Conservation (phyloP, 805 yeast species). For the Martiniozyma abietophila region DNA sequence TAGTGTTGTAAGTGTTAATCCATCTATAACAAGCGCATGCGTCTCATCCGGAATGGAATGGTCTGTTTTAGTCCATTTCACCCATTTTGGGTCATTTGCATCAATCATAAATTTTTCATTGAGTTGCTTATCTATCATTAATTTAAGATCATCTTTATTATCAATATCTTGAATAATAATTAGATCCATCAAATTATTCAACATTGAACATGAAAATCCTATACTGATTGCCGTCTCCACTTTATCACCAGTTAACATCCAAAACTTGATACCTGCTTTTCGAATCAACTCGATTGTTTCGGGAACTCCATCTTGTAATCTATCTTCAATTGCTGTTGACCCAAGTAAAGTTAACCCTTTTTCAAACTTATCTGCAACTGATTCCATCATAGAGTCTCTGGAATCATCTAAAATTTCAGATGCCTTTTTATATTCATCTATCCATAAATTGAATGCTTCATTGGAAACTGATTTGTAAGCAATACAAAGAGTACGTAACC, state of each 20-base stretch:
- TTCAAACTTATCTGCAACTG: conserved; percentile 52
- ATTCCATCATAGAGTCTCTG: conserved; percentile 49
- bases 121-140: conserved; percentile 8
- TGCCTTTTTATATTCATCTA: conserved; percentile 46
- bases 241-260: conserved; percentile 81
- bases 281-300: conserved; percentile 57
- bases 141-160: conserved; percentile 13
- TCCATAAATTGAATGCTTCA: conserved; percentile 45
- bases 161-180: conserved; percentile 40
- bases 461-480: conserved; percentile 45
- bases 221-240: conserved; percentile 79
- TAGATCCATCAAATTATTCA: conserved; percentile 60
- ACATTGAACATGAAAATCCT: conserved; percentile 68
- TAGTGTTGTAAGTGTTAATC: conserved; percentile 42
- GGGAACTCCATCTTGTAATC: conserved; percentile 72
- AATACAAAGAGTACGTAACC: conserved; percentile 66
- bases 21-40: conserved; percentile 61
- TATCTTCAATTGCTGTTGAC: conserved; percentile 77
- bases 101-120: conserved; percentile 14
- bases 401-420: conserved; percentile 42
- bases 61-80: conserved; percentile 44
- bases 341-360: conserved; percentile 49
- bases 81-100: conserved; percentile 24
- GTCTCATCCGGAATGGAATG: conserved; percentile 55
- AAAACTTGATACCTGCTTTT: conserved; percentile 67